Base-by-base conservation (phyloP, 1,284 basidiomycete genomes). In the Tetrapyrgos nigripes region DNA sequence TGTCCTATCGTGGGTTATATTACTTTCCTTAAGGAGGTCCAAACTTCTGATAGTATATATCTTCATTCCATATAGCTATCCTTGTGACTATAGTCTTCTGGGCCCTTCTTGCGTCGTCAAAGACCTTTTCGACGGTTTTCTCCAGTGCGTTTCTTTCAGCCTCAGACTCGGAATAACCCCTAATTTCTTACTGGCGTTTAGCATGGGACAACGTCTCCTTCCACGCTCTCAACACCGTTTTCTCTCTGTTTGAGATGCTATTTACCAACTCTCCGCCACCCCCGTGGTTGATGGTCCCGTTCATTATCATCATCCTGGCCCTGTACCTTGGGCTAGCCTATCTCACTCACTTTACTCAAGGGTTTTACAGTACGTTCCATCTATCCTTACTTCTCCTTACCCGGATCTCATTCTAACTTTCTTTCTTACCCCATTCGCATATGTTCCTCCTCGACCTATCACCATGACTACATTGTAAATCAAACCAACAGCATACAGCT, bases 41-140 rank as follows among this genome's bases (percentile, higher is more conserved):
- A n/a, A n/a, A n/a, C n/a, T 35, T 57, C 6, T 17, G 55, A 57
- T 33, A 50, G 58, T 23, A 53, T 61, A 19, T 33, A 35, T 43
- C 19, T 13, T 53, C 60, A 6, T 21, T n/a, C 13, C 9, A n/a
- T 35, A 27, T 62, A 87, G 89, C 91, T 3, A 73, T 92, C 56
- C 67, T 92, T 23, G 87, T 91, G 1, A 89, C 87, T 0, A 73
- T 81, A 31, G 85, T 91, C 0, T 92, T 77, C 67, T 92, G 91
- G 90, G 65, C 77, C 0, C 65, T 91, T 6, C 75, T 92, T 2
- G 66, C 83, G 2, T 69, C 72, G 4, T 55, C 80, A 0, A 27
- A 63, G 0, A 81, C 80, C 0, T 83, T 88, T 61, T 40, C 52
- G 2, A 76, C 78, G 3, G 43, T 60, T 4, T 82, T 73, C 56